These are phyloP conservation scores for Endotrypanum monterogeii DNA, from an alignment of 208 protist species.

Conservation along the genomic window DNA sequence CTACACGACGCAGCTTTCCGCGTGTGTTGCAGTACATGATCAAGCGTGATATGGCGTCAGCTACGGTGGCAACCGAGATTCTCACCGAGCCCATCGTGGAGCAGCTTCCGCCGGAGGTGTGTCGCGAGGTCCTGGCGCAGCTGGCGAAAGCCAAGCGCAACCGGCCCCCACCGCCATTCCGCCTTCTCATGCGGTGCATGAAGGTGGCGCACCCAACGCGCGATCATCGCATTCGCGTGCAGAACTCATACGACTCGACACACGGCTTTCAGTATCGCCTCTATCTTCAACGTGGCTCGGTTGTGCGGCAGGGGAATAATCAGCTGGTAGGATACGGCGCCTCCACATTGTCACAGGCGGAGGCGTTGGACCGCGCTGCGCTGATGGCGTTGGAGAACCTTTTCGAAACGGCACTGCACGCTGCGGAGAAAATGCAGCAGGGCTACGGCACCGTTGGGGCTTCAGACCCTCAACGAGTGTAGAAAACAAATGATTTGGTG, in stretches of 20 bases:
- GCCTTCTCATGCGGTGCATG: conserved; percentile 35
- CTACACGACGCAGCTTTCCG: conserved; percentile 70
- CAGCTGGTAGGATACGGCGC: conserved; percentile 79
- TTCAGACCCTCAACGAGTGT: neutral
- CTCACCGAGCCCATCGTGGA: conserved; percentile 63
- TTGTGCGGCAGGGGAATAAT: conserved; percentile 48
- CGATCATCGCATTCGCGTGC: conserved; percentile 62
- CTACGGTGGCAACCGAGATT: conserved; percentile 58
- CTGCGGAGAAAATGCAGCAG: conserved; percentile 12
- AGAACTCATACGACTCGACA: conserved; percentile 38
- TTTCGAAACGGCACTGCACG: conserved; percentile 23
- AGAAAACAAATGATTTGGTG: neutral
- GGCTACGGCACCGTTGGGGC: conserved; percentile 13
- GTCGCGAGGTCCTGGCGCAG: conserved; percentile 46
- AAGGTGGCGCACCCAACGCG: conserved; percentile 35
- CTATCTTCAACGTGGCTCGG: conserved; percentile 61
- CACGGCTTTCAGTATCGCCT: conserved; percentile 68
- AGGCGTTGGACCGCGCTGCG: conserved; percentile 67
- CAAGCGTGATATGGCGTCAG: conserved; percentile 42
- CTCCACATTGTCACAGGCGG: conserved; percentile 26
- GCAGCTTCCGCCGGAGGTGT: conserved; percentile 45
- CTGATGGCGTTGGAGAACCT: conserved; percentile 56
- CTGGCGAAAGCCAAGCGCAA: conserved; percentile 10
- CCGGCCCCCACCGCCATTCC: conserved; percentile 26
- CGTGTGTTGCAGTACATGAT: conserved; percentile 63